A percentile compares a stretch with the other conserved stretches of the same genome.
These are phyloP conservation scores for Polychytrium aggregatum DNA, from an alignment of 192 early-diverging fungal species.

Conservation along the genomic window DNA sequence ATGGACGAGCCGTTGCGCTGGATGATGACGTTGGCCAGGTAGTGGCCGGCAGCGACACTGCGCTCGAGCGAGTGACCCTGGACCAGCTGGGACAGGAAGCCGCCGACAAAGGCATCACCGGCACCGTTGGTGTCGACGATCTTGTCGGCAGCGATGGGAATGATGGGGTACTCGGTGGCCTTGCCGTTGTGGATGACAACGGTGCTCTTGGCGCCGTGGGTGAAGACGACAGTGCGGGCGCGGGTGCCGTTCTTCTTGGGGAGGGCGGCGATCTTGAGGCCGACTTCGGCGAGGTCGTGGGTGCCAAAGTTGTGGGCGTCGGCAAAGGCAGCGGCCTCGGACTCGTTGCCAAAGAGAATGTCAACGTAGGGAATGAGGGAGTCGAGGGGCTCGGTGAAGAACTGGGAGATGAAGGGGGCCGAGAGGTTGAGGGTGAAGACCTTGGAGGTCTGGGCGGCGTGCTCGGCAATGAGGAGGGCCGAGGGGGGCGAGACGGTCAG, in stretches of 20 bases:
- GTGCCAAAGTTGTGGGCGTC: conserved; percentile 56
- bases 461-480: conserved; percentile 75
- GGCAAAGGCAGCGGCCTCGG: conserved; percentile 83
- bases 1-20: conserved; percentile 41
- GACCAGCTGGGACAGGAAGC: conserved; percentile 77
- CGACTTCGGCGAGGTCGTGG: conserved; percentile 71
- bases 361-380: conserved; percentile 77
- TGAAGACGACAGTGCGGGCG: conserved; percentile 82
- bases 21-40: conserved; percentile 81
- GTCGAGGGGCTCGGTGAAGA: conserved; percentile 77
- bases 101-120: conserved; percentile 94
- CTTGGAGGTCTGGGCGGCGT: conserved; percentile 77
- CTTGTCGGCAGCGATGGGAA: conserved; percentile 53
- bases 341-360: conserved; percentile 92
- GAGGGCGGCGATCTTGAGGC: conserved; percentile 66
- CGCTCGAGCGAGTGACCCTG: conserved; percentile 54
- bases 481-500: conserved; percentile 80
- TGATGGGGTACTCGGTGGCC: conserved; percentile 45
- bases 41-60: conserved; percentile 80
- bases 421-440: conserved; percentile 86
- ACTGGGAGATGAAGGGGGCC: conserved; percentile 89
- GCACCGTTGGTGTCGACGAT: conserved; percentile 97
- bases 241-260: conserved; percentile 63
- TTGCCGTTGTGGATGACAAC: conserved; percentile 49
- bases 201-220: conserved; percentile 71